These are phyloP conservation scores for Trichosporon coremiiforme DNA, from an alignment of 1,284 basidiomycete genomes.

Conservation along the genomic window DNA sequence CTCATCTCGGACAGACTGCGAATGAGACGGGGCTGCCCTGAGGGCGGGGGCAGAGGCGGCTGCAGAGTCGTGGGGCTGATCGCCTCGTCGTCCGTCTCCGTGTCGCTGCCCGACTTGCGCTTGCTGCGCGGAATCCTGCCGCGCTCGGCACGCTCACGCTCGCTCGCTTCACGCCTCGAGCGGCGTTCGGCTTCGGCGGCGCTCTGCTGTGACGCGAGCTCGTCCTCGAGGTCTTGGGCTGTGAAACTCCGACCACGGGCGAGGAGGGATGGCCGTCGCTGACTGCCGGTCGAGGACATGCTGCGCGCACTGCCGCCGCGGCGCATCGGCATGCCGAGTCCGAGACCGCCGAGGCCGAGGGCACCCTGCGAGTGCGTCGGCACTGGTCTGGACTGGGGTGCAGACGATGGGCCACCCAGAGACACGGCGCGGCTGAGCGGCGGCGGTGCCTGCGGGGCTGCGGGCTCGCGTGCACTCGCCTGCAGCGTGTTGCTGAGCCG, in stretches of 20 bases:
- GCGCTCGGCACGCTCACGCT: not conserved
- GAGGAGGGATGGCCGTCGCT: constrained; percentile 41
- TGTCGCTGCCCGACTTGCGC: constrained; percentile 7
- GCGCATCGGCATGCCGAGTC: constrained; percentile 27
- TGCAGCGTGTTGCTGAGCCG: constrained; percentile 48
- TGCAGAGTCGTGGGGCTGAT: not conserved
- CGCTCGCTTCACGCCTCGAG: not conserved
- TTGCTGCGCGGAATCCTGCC: not conserved
- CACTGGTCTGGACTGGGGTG: not conserved
- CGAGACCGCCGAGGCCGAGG: not conserved
- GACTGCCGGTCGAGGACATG: constrained; percentile 33
- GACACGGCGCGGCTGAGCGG: constrained; percentile 28
- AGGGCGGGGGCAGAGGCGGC: not conserved
- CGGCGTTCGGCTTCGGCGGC: too few relatives aligned
- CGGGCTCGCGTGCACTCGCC: constrained; percentile 37
- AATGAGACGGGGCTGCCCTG: not conserved
- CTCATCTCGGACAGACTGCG: not conserved
- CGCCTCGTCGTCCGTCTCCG: not conserved
- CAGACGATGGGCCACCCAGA: constrained; percentile 24
- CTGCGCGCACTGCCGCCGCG: constrained; percentile 26
- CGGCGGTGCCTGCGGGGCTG: not conserved
- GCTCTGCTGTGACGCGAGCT: constrained; percentile 15
- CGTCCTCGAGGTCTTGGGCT: constrained; percentile 49
- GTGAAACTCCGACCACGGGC: constrained; percentile 55
- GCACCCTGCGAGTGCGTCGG: not conserved